Evolutionary conservation across 1,139 yeast genomes (phyloP).

Genomic region (Kurtzmaniella quercitrusa): DNA sequence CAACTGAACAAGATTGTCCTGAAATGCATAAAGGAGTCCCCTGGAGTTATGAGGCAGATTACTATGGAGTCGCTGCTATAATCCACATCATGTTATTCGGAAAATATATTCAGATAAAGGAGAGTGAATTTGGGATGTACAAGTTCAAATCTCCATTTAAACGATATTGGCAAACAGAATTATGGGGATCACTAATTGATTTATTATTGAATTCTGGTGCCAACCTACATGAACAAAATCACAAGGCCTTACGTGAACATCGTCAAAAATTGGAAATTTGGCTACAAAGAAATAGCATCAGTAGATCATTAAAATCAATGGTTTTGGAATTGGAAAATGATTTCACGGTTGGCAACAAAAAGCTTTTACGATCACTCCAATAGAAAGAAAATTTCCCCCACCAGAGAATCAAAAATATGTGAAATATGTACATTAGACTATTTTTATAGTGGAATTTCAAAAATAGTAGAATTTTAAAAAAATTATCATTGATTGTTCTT

Average conservation of each 20-base stretch:
- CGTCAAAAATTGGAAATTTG: conserved; percentile 43
- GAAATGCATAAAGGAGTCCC: conserved; percentile 60
- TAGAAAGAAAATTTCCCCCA: too few relatives aligned
- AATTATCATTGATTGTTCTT: conserved; percentile 10
- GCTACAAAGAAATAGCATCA: conserved; percentile 25
- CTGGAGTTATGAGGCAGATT: conserved; percentile 84
- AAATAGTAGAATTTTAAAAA: too few relatives aligned
- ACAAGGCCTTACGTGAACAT: conserved; percentile 27
- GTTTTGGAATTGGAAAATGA: conserved; percentile 4
- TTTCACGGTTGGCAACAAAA: background rate
- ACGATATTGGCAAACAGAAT: conserved; percentile 69
- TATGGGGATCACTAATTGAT: conserved; percentile 72
- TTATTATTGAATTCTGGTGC: conserved; percentile 56
- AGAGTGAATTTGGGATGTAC: conserved; percentile 20
- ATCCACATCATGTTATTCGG: conserved; percentile 74
- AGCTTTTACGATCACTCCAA: conserved; percentile 5
- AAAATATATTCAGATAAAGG: conserved; percentile 46
- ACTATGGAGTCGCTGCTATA: conserved; percentile 76
- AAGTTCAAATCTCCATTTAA: conserved; percentile 48
- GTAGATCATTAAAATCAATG: conserved; percentile 6
- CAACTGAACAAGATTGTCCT: conserved; percentile 73
- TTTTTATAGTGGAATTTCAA: too few relatives aligned
- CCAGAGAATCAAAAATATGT: background rate
- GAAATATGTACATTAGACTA: background rate
- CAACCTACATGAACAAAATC: conserved; percentile 6